Percentiles rank a stretch among this genome's conserved stretches.
Evolutionary conservation across 371 early-diverging fungal genomes (phyloP).

Genomic region (Mortierella sp.): DNA sequence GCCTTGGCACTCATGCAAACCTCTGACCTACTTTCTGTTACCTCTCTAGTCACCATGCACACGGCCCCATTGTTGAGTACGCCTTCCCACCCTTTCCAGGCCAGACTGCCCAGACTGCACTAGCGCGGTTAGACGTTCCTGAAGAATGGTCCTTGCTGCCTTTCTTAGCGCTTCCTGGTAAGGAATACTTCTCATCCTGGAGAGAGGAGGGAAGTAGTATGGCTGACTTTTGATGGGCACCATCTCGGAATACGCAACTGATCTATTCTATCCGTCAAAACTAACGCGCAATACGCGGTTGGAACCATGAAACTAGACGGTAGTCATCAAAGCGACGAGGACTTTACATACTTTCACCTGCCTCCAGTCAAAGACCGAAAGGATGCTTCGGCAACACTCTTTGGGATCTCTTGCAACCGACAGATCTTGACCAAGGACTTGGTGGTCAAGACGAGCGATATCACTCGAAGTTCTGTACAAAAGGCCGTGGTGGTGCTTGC

Average conservation of each 20-base stretch:
- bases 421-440: slow-evolving; percentile 81
- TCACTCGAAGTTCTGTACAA: slow-evolving; percentile 84
- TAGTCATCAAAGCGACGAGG: slow-evolving; percentile 85
- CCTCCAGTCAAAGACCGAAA: slow-evolving; percentile 79
- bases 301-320: slow-evolving; percentile 66
- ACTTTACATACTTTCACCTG: slow-evolving; percentile 87
- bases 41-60: slow-evolving; percentile 63
- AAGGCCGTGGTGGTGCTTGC: slow-evolving; percentile 85
- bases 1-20: slow-evolving; percentile 1
- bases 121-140: slow-evolving; percentile 72
- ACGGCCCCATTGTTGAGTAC: slow-evolving; percentile 78
- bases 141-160: slow-evolving; percentile 85
- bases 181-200: not conserved
- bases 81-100: slow-evolving; percentile 78
- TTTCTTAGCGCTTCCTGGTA: slow-evolving; percentile 77
- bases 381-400: slow-evolving; percentile 72
- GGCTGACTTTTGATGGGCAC: too few relatives aligned
- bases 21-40: not conserved
- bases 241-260: too few relatives aligned
- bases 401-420: slow-evolving; percentile 87
- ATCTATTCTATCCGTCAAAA: too few relatives aligned
- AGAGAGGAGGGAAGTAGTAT: too few relatives aligned
- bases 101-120: slow-evolving; percentile 48
- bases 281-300: too few relatives aligned
- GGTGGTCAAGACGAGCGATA: slow-evolving; percentile 74